Percentiles rank a stretch among this genome's conserved stretches.
These are phyloP conservation scores for Dissophora globulifera DNA, from an alignment of 192 early-diverging fungal species.

Conservation along the genomic window DNA sequence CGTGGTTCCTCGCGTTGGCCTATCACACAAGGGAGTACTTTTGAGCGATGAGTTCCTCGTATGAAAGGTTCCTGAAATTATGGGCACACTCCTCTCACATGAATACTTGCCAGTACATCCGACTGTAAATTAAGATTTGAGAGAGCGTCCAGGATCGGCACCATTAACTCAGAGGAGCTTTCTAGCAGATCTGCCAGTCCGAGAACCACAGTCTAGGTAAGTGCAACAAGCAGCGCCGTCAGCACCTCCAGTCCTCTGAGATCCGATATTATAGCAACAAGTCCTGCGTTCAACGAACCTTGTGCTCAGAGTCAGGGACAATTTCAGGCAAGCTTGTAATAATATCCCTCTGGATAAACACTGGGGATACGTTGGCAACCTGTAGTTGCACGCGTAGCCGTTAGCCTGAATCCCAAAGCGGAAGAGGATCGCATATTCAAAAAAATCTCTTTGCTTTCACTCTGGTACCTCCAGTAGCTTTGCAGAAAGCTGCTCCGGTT, in stretches of 20 bases:
- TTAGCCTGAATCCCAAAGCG: neutral
- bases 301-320: conserved; percentile 75
- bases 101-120: conserved; percentile 53
- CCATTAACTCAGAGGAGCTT: conserved; percentile 65
- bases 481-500: conserved; percentile 66
- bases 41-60: no score
- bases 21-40: conserved; percentile 11
- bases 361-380: conserved; percentile 71
- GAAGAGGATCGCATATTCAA: neutral
- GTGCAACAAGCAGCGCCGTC: no score
- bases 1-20: conserved; percentile 63
- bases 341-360: conserved; percentile 76
- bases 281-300: conserved; percentile 36
- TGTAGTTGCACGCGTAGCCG: conserved; percentile 6
- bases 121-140: conserved; percentile 70
- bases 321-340: conserved; percentile 81
- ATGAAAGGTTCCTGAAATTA: no score
- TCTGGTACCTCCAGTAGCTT: conserved; percentile 72
- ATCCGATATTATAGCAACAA: no score
- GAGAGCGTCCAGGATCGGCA: conserved; percentile 77
- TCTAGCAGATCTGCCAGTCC: conserved; percentile 71
- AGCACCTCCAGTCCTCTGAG: no score
- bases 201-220: conserved; percentile 58
- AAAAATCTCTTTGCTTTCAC: neutral
- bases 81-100: neutral